These are phyloP conservation scores for Tricholoma furcatifolium DNA, from an alignment of 768 basidiomycete species.

Conservation along the genomic window DNA sequence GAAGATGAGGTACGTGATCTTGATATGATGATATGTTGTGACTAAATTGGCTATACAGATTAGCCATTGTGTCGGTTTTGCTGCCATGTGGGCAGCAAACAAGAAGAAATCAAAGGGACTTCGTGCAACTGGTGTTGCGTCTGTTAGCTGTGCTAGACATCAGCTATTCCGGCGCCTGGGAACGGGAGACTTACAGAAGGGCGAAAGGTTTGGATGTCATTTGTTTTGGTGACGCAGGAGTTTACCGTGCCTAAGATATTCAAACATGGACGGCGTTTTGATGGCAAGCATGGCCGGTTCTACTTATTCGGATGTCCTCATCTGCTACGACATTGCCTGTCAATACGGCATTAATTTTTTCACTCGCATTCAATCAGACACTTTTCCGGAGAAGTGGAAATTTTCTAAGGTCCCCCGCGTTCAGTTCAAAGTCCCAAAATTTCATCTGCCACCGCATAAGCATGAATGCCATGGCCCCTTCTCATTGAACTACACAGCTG, in stretches of 20 bases:
- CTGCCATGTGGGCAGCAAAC: conserved; percentile 8
- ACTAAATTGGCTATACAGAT: no score
- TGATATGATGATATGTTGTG: not conserved
- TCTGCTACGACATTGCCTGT: conserved; percentile 29
- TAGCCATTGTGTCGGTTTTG: conserved; percentile 10
- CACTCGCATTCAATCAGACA: conserved; percentile 1
- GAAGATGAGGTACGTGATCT: conserved; percentile 9
- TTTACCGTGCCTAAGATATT: no score
- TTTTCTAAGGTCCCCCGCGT: not conserved
- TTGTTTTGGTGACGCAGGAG: no score
- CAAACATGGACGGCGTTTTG: conserved; percentile 25
- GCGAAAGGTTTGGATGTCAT: no score
- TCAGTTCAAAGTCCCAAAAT: conserved; percentile 27
- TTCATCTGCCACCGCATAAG: no score
- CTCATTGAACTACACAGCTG: conserved; percentile 21
- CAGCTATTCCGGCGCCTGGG: conserved; percentile 15
- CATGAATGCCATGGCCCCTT: conserved; percentile 20
- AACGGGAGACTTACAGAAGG: conserved; percentile 8
- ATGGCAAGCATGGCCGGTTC: conserved; percentile 18
- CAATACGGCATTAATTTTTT: no score
- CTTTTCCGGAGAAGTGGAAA: not conserved
- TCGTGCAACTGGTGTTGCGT: conserved; percentile 20
- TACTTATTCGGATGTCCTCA: not conserved
- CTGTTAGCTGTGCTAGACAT: conserved; percentile 17
- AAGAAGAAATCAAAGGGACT: conserved; percentile 11